Percentiles rank a stretch among this genome's conserved stretches.
phyloP scores from a whole-genome alignment of 106 monocot species.

The Dioscorea zingiberensis region DNA sequence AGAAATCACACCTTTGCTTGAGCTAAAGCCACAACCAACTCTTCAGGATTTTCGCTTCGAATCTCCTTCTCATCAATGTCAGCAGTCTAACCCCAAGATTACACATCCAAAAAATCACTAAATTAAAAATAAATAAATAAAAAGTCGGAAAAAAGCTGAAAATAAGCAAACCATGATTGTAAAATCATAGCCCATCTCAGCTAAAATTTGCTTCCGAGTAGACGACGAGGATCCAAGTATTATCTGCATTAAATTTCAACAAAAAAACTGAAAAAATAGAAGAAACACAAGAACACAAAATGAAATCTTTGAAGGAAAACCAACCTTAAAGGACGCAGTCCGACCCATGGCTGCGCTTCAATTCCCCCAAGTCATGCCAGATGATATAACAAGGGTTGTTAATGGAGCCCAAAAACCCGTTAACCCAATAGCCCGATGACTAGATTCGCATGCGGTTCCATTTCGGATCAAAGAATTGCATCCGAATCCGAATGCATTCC shows the following conservation, averaged over 20 bases:
- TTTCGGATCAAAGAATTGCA: no score
- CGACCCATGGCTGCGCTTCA: no score
- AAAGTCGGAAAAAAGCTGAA: background rate
- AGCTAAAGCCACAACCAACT: conserved; percentile 64
- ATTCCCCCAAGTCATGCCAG: no score
- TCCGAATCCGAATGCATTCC: no score
- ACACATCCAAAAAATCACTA: background rate
- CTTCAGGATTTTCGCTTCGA: conserved; percentile 53
- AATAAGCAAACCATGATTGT: conserved; percentile 40
- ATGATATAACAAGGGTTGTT: no score
- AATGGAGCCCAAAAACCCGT: no score
- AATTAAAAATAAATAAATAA: background rate
- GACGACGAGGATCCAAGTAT: conserved; percentile 76
- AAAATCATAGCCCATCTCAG: conserved; percentile 78
- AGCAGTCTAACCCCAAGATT: conserved; percentile 29
- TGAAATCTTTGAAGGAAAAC: no score
- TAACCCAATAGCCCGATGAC: no score
- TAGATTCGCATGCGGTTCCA: no score
- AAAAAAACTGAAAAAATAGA: no score
- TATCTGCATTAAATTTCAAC: conserved; percentile 22
- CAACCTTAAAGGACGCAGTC: no score
- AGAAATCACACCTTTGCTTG: conserved; percentile 44
- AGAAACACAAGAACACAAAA: no score
- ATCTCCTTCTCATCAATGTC: conserved; percentile 74
- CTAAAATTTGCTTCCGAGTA: conserved; percentile 49